phyloP scores from a whole-genome alignment of 2,329 filamentous ascomycete genomes.

The Colletotrichum paranaense region DNA sequence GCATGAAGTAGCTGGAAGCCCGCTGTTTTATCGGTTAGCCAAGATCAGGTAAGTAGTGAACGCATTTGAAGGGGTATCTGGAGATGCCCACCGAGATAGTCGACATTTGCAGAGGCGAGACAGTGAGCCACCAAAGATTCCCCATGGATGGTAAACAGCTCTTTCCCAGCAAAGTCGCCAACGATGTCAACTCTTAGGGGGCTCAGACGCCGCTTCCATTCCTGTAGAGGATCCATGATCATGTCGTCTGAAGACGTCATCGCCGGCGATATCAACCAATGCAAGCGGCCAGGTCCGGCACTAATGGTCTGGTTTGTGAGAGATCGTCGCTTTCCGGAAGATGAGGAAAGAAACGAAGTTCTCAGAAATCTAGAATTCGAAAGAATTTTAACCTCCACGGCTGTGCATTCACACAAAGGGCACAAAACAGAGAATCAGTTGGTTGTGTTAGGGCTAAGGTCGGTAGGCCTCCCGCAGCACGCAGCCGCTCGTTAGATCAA shows the following conservation, averaged over 20 bases:
- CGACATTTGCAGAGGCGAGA: constrained; percentile 70
- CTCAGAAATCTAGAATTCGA: background rate
- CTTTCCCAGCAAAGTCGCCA: constrained; percentile 80
- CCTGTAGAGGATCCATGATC: background rate
- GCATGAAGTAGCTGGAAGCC: constrained; percentile 80
- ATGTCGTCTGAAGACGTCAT: background rate
- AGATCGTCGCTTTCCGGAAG: background rate
- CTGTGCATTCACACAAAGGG: background rate
- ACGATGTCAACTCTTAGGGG: constrained; percentile 70
- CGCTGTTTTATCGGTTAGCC: constrained; percentile 44
- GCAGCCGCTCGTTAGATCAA: background rate
- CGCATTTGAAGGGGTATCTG: background rate
- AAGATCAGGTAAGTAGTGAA: background rate
- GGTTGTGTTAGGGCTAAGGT: background rate
- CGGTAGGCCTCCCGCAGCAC: background rate
- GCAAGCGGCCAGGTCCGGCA: background rate
- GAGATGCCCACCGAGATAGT: constrained; percentile 63
- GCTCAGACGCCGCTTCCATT: constrained; percentile 18
- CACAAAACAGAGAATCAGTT: background rate
- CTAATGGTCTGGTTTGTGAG: background rate
- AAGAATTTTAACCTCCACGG: background rate
- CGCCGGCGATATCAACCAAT: background rate
- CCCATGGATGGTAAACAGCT: constrained; percentile 79
- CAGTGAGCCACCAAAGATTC: constrained; percentile 77
- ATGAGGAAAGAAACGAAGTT: background rate